Conservation (phyloP, 768 basidiomycete genomes). For the Russula sp. region DNA sequence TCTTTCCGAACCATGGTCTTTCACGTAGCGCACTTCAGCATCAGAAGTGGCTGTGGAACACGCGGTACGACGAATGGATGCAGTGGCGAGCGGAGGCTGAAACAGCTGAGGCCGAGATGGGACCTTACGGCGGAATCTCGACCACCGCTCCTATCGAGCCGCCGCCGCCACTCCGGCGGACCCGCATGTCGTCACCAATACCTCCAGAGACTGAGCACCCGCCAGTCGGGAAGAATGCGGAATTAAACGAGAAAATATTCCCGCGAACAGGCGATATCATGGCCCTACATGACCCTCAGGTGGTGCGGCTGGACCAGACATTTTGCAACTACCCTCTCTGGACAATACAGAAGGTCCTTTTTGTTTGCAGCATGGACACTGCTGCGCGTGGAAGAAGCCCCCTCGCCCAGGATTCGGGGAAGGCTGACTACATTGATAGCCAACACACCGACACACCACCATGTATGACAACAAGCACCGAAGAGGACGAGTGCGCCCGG, state of each 20-base stretch:
- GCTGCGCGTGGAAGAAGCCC: background rate
- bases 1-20: conserved; percentile 44
- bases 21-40: conserved; percentile 54
- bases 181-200: conserved; percentile 3
- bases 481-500: background rate
- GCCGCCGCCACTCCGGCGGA: conserved; percentile 2
- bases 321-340: conserved; percentile 52
- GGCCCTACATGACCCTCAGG: conserved; percentile 51
- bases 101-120: conserved; percentile 13
- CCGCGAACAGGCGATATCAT: conserved; percentile 61
- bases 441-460: background rate
- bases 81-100: conserved; percentile 28
- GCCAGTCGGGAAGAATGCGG: conserved; percentile 1
- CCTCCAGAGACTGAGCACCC: background rate
- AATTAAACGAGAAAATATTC: conserved; percentile 30
- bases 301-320: conserved; percentile 48
- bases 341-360: conserved; percentile 62
- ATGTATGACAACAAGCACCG: background rate
- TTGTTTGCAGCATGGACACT: conserved; percentile 46
- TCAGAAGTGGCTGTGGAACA: conserved; percentile 55
- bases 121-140: conserved; percentile 24
- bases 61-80: conserved; percentile 46
- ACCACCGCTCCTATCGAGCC: background rate
- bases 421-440: background rate
- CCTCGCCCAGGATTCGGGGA: background rate